These are phyloP conservation scores for Oleoguttula mirabilis DNA, from an alignment of 495 filamentous ascomycete species.

Conservation along the genomic window DNA sequence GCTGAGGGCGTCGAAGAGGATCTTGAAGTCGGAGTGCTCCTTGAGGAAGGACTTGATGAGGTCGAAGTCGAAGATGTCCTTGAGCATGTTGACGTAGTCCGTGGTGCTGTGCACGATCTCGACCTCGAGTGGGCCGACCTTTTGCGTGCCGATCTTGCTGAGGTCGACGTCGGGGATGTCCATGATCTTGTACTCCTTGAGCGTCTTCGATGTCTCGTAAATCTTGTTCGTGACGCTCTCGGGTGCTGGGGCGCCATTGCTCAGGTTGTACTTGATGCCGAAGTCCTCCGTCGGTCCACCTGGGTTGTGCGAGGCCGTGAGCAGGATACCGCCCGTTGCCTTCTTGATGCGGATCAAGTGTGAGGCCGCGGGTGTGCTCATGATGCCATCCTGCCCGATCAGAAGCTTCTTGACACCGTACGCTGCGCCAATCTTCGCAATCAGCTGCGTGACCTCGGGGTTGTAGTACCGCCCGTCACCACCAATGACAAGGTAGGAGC, in stretches of 20 bases:
- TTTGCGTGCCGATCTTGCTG: constrained; percentile 65
- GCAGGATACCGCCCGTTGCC: constrained; percentile 88
- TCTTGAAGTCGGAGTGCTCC: constrained; percentile 80
- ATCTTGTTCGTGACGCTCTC: constrained; percentile 97
- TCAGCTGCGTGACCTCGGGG: constrained; percentile 86
- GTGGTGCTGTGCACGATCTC: constrained; percentile 85
- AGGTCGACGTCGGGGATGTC: constrained; percentile 82
- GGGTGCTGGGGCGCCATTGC: constrained; percentile 89
- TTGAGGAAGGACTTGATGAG: constrained; percentile 87
- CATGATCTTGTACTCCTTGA: constrained; percentile 83
- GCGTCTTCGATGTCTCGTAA: constrained; percentile 73
- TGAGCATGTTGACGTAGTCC: constrained; percentile 91
- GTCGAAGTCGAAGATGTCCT: constrained; percentile 94
- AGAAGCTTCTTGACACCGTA: constrained; percentile 98
- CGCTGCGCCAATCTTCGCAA: constrained; percentile 91
- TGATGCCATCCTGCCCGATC: constrained; percentile 88
- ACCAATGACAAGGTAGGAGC: constrained; percentile 85
- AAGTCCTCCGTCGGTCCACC: constrained; percentile 91
- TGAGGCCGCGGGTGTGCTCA: constrained; percentile 90
- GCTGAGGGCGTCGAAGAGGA: constrained; percentile 86
- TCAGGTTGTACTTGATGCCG: constrained; percentile 97
- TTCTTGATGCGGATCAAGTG: constrained; percentile 87
- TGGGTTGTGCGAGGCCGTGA: constrained; percentile 97
- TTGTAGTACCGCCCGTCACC: constrained; percentile 98
- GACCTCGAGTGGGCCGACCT: constrained; percentile 75